Base-by-base conservation (phyloP, 2,329 filamentous ascomycete species). In the Huntiella decipiens region DNA sequence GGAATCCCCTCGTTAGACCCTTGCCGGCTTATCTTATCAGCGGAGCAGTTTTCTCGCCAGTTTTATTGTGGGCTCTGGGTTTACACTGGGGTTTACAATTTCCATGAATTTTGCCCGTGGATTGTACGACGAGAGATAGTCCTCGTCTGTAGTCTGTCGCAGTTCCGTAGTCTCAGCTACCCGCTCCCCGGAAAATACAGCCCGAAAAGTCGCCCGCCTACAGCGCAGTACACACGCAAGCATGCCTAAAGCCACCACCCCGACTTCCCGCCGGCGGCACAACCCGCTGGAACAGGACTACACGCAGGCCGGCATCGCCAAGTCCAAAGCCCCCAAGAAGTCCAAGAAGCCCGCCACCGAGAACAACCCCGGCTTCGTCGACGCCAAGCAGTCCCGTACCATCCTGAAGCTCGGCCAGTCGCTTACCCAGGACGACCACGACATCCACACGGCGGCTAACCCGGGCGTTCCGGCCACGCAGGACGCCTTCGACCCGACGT, bases 221-320 rank as follows among this genome's bases (percentile, higher is more conserved):
- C 17, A 15, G 32, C n/a, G 11, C 38, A 44, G 13, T 39, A 13
- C 15, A 38, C 19, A 17, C 22, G 41, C 54, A 64, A 53, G 50
- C 40, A 93, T 94, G 87, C 85, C 86, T 34, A 93, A 93, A 67
- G 77, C 79, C 42, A 68, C 74, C 13, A 70, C 67, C 53, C 68
- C 67, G 48, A 74, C 70, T 58, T 68, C 68, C 54, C 68, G 68
- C 50, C 76, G 79, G 56, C 77, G 83, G 53, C 88, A 95, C 64
- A 92, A 92, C 54, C 87, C 88, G 36, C 79, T 98, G 50, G 81
- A 88, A 55, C 82, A 93, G 57, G 91, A 96, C 56, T 70, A 96
- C 58, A 63, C 79, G 54, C 69, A 84, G 53, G 71, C 78, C 48
- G 70, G 79, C 50, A 66, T 78, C 53, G 77, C 77, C 54, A 84